Percentiles rank a stretch among this genome's conserved stretches.
Evolutionary conservation across 371 early-diverging fungal genomes (phyloP).

Genomic region (Rozella allomycis): DNA sequence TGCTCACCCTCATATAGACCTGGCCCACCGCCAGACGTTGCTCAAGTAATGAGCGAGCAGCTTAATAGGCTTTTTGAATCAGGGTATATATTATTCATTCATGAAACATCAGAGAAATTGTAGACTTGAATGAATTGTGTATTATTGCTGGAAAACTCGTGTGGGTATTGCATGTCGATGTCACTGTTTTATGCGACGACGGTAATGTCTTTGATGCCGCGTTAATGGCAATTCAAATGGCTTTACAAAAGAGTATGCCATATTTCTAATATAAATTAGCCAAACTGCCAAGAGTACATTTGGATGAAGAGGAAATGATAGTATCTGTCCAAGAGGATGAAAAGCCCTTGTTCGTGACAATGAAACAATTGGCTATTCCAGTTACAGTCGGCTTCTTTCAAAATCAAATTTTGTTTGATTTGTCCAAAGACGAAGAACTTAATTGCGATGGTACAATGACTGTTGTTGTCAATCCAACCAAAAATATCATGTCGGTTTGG

Average conservation of each 20-base stretch:
- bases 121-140: conserved; percentile 48
- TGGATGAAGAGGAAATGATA: too few relatives aligned
- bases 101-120: conserved; percentile 13
- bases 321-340: too few relatives aligned
- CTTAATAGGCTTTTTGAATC: conserved; percentile 41
- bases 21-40: conserved; percentile 66
- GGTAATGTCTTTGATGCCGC: conserved; percentile 78
- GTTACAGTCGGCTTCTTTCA: too few relatives aligned
- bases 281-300: too few relatives aligned
- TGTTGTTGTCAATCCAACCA: too few relatives aligned
- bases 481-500: too few relatives aligned
- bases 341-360: too few relatives aligned
- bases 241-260: conserved; percentile 47
- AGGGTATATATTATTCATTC: neutral
- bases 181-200: conserved; percentile 69
- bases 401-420: too few relatives aligned
- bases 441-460: too few relatives aligned
- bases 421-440: too few relatives aligned
- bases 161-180: conserved; percentile 74
- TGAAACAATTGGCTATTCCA: too few relatives aligned
- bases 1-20: conserved; percentile 57
- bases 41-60: conserved; percentile 59
- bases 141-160: conserved; percentile 60
- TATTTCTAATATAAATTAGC: too few relatives aligned
- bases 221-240: conserved; percentile 44